These are phyloP conservation scores for Scutellaria galericulata DNA, from an alignment of 257 asterid genomes.

Conservation along the genomic window DNA sequence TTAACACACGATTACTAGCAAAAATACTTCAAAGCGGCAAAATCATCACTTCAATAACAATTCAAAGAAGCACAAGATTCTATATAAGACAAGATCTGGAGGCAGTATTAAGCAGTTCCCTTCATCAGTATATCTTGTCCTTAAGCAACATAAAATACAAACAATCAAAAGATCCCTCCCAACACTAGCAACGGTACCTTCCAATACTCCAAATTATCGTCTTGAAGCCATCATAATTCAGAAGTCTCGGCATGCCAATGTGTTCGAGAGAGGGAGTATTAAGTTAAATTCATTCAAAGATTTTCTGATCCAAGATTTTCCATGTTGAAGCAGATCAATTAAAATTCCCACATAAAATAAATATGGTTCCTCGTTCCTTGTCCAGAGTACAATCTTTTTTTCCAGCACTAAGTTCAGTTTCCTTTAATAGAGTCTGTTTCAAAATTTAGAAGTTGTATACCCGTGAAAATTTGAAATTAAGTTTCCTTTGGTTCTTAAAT, in stretches of 20 bases:
- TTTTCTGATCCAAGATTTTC: neutral
- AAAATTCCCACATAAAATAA: neutral
- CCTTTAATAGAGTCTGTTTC: conserved; percentile 7
- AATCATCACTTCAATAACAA: conserved; percentile 7
- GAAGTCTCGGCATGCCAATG: neutral
- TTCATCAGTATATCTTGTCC: conserved; percentile 10
- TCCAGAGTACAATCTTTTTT: conserved; percentile 17
- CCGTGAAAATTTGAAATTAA: conserved; percentile 25
- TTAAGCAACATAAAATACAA: neutral
- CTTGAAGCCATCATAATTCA: conserved; percentile 15
- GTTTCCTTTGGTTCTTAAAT: conserved; percentile 28
- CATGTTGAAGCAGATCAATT: conserved; percentile 12
- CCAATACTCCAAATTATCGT: neutral
- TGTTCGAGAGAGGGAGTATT: neutral
- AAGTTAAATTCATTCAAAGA: neutral
- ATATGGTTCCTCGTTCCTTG: conserved; percentile 15
- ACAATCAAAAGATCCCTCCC: neutral
- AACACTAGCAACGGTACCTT: neutral
- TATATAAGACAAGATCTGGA: conserved; percentile 3
- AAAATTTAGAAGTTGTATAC: conserved; percentile 12
- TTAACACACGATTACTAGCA: neutral
- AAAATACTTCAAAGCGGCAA: conserved; percentile 4
- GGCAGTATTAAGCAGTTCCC: conserved; percentile 1
- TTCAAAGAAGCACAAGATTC: conserved; percentile 13
- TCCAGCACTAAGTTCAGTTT: conserved; percentile 18